Evolutionary conservation across 306 rosid species (phyloP).

Genomic region (Herpetospermum pedunculosum): DNA sequence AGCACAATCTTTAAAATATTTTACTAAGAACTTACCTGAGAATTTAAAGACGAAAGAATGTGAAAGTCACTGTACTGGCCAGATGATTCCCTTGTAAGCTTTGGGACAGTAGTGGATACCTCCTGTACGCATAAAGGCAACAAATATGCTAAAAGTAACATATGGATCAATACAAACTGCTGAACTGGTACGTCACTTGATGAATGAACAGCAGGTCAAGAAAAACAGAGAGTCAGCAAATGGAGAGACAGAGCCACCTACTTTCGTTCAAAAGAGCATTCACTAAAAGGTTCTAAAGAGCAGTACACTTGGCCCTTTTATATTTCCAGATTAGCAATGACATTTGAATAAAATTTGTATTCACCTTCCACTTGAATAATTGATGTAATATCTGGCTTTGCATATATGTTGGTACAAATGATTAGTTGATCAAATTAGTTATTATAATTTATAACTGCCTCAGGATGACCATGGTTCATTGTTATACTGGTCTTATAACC

Average conservation of each 20-base stretch:
- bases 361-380: neutral
- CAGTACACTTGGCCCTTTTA: neutral
- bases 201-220: neutral
- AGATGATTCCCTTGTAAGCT: conserved; percentile 71
- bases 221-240: neutral
- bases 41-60: conserved; percentile 91
- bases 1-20: conserved; percentile 2
- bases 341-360: neutral
- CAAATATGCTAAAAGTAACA: neutral
- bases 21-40: conserved; percentile 52
- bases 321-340: neutral
- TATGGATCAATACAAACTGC: neutral
- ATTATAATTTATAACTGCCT: neutral
- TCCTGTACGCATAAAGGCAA: conserved; percentile 45
- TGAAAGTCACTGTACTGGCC: conserved; percentile 83
- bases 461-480: neutral
- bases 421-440: neutral
- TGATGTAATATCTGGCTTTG: neutral
- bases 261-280: neutral
- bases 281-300: neutral
- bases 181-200: neutral
- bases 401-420: neutral
- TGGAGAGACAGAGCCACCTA: neutral
- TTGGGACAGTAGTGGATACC: conserved; percentile 71
- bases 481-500: neutral